Evolutionary conservation across 2,329 filamentous ascomycete genomes (phyloP), one percentile per base, ranked within the genome.

Genomic region (Aspergillus jensenii): DNA sequence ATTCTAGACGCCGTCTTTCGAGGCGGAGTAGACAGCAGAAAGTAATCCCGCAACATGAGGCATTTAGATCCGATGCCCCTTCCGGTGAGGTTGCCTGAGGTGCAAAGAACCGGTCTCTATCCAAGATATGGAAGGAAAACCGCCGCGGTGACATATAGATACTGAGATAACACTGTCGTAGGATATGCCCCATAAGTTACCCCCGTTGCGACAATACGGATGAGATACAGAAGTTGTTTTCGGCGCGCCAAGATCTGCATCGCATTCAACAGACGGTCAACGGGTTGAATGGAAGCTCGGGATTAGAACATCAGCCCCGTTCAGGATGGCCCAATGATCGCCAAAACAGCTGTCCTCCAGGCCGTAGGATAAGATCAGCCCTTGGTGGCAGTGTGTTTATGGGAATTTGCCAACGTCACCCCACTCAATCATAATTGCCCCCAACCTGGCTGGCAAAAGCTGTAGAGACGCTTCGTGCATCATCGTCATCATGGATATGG

Each of bases 361-460:
- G 50, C 55, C 23, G 59, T 31, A 58, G 53, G 62, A 59, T 56
- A 52, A 48, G 45, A 44, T 47, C 53, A 55, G 52, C 54, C 61
- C 54, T 49, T 52, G 47, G 47, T 56, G 50, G 59, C 59, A 62
- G 54, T 61, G 59, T 59, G 40, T 50, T 57, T 41, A 59, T 55
- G 47, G 39, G 50, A 60, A 37, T 41, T 9, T 43, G 21, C 44
- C 45, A 46, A 35, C 7, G 25, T 52, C 33, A 47, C n/a, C 41
- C 43, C 52, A 60, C 65, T 86, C 82, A 86, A 72, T 86, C 84
- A 68, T 85, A 86, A 66, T 79, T 82, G 43, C 82, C 82, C 56
- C 91, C 92, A 65, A 97, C 87, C 76, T 98, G 95, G 79, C 92
- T 97, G 61, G 93, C 93, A 78, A 98, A 99, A 49, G 93, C 93